A percentile compares a stretch with the other conserved stretches of the same genome.
These are phyloP conservation scores for Fusarium transvaalense DNA, from an alignment of 2,329 filamentous ascomycete genomes.

Conservation along the genomic window DNA sequence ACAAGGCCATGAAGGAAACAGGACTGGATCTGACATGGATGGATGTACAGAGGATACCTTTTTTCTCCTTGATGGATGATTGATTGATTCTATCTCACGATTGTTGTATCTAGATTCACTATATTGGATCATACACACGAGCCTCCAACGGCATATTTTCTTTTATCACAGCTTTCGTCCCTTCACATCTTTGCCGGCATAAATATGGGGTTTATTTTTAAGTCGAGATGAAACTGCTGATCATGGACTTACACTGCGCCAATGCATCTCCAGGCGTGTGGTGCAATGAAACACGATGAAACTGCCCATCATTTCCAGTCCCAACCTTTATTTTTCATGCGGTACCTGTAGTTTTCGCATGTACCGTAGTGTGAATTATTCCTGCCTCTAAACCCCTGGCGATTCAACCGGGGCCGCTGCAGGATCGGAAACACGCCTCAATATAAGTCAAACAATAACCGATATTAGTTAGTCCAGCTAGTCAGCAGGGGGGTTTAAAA, in stretches of 20 bases:
- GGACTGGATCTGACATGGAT: constrained; percentile 24
- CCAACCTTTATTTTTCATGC: constrained; percentile 19
- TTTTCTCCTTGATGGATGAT: constrained; percentile 37
- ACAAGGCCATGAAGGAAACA: constrained; percentile 37
- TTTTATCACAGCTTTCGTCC: constrained; percentile 11
- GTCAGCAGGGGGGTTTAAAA: constrained; percentile 3
- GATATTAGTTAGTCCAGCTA: not conserved
- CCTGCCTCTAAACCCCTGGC: constrained; percentile 12
- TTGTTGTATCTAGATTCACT: constrained; percentile 49
- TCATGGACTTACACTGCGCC: constrained; percentile 11
- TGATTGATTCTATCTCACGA: constrained; percentile 42
- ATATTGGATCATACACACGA: constrained; percentile 35
- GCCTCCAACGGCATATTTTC: constrained; percentile 46
- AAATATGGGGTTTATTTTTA: constrained; percentile 11
- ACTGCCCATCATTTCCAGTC: constrained; percentile 30
- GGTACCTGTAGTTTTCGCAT: constrained; percentile 10
- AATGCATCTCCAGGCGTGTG: constrained; percentile 8
- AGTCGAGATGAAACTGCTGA: constrained; percentile 21
- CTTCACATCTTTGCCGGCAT: not conserved
- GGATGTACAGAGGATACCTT: constrained; percentile 40
- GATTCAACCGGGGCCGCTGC: constrained; percentile 22
- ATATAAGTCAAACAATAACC: constrained; percentile 39
- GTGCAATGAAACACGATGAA: constrained; percentile 39
- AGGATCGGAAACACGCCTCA: constrained; percentile 37
- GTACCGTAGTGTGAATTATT: constrained; percentile 5